Evolutionary conservation across 352 stramenopile species (phyloP), one percentile per base, ranked within the genome.

Genomic region (Globisporangium mamillatum): DNA sequence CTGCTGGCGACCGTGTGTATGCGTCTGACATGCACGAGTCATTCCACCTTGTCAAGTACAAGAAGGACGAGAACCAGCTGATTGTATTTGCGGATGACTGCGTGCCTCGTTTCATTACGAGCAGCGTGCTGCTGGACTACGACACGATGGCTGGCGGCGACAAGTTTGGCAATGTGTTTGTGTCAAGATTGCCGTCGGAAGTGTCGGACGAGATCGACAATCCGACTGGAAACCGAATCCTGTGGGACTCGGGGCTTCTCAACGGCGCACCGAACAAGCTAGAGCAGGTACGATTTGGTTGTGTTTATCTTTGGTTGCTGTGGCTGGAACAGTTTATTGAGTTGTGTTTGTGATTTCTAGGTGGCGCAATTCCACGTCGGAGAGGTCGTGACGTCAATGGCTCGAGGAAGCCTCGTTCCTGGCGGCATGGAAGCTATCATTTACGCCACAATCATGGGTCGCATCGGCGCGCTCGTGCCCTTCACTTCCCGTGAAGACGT

Each of bases 141-240:
- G 97, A 99, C 71, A 99, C 97, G 24, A 89, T 99, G 38, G 98
- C 97, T 8, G 97, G 97, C 58, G 96, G 88, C 1, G 98, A 99
- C 82, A 99, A 99, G 75, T 99, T 99, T 78, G 98, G 98, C 41
- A 99, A 99, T 78, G 80, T 99, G 12, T 99, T 98, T 66, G 87
- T 99, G 18, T 80, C 98, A 46, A 87, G 98, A 12, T 69, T 99
- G 53, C 96, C 97, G 55, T 89, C 86, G 0, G 88, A 97, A 65
- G 88, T 96, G 1, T 97, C 97, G n/a, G 97, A 98, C 63, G 94
- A 98, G 68, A 92, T 98, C n/a, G 92, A 98, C 66, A 98, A 99
- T 68, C 87, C 96, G 14, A 97, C 95, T 1, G 97, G 97, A 9
- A 98, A 98, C 65, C 91, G 95, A 60, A 98, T 98, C 67, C 70